phyloP scores from a whole-genome alignment of 169 alveolate genomes.

The Plasmodium blacklocki region DNA sequence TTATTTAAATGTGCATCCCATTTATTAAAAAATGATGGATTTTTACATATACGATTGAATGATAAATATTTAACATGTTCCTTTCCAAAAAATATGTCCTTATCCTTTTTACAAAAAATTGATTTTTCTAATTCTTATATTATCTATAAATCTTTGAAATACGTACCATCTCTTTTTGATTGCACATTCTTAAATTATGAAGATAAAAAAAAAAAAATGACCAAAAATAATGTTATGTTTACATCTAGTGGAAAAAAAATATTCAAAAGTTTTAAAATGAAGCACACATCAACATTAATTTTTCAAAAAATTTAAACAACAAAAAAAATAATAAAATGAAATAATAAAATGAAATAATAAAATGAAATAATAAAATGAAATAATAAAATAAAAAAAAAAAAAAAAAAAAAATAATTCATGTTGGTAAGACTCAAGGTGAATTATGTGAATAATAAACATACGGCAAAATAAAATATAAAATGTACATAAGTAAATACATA shows the following conservation, averaged over 20 bases:
- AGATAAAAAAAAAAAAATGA: slow-evolving; percentile 5
- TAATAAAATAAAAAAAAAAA: neutral
- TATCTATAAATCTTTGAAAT: slow-evolving; percentile 28
- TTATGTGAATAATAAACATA: no score
- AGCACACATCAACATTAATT: slow-evolving; percentile 45
- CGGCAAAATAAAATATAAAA: no score
- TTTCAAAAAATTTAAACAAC: slow-evolving; percentile 17
- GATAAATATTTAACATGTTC: slow-evolving; percentile 53
- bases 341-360: neutral
- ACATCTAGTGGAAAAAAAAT: slow-evolving; percentile 37
- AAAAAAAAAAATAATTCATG: neutral
- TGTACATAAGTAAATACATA: no score
- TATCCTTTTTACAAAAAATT: slow-evolving; percentile 17
- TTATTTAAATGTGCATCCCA: slow-evolving; percentile 24
- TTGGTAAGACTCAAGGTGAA: no score
- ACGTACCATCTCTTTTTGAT: slow-evolving; percentile 33
- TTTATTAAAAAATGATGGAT: slow-evolving; percentile 31
- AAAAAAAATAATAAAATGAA: neutral
- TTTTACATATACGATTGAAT: slow-evolving; percentile 36
- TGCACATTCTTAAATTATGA: slow-evolving; percentile 9
- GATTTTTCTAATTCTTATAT: slow-evolving; percentile 28
- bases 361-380: no score
- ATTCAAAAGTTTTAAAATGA: slow-evolving; percentile 56
- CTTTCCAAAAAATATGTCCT: slow-evolving; percentile 5
- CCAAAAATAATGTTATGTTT: slow-evolving; percentile 25